A percentile compares a stretch with the other conserved stretches of the same genome.
These are phyloP conservation scores for Tilletia indica DNA, from an alignment of 1,284 basidiomycete genomes.

Conservation along the genomic window DNA sequence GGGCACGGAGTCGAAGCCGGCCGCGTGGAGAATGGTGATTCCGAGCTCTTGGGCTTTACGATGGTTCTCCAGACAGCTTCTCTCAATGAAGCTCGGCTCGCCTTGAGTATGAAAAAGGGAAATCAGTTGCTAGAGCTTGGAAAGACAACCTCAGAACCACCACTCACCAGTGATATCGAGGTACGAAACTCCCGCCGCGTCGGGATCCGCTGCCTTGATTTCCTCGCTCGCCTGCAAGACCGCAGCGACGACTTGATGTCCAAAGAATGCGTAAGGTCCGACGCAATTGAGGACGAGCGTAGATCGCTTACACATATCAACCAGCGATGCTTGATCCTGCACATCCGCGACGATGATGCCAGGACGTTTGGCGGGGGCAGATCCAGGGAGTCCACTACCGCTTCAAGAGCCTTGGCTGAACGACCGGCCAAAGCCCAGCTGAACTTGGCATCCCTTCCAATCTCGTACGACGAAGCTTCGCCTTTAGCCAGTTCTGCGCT, in stretches of 20 bases:
- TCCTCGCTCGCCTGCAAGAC: conserved; percentile 12
- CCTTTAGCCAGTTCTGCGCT: conserved; percentile 9
- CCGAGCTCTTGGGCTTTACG: conserved; percentile 8
- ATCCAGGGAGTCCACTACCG: conserved; percentile 1
- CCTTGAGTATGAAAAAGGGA: background rate
- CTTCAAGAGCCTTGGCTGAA: background rate
- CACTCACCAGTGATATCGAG: conserved; percentile 16
- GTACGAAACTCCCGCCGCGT: background rate
- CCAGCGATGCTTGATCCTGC: background rate
- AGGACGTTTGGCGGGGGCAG: conserved; percentile 7
- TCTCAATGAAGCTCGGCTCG: conserved; percentile 10
- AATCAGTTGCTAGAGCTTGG: no score
- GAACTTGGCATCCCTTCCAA: conserved; percentile 1
- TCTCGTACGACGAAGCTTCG: background rate
- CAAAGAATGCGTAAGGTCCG: conserved; percentile 3
- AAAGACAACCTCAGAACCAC: background rate
- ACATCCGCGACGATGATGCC: conserved; percentile 8
- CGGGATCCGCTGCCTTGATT: background rate
- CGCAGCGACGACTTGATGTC: background rate
- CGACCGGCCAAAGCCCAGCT: conserved; percentile 8
- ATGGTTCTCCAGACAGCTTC: conserved; percentile 3
- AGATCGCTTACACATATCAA: background rate
- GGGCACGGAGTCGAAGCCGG: conserved; percentile 10
- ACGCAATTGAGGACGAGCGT: background rate
- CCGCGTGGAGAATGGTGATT: background rate